Conservation (phyloP, 2,329 filamentous ascomycete genomes). For the Aspergillus puulaauensis region DNA sequence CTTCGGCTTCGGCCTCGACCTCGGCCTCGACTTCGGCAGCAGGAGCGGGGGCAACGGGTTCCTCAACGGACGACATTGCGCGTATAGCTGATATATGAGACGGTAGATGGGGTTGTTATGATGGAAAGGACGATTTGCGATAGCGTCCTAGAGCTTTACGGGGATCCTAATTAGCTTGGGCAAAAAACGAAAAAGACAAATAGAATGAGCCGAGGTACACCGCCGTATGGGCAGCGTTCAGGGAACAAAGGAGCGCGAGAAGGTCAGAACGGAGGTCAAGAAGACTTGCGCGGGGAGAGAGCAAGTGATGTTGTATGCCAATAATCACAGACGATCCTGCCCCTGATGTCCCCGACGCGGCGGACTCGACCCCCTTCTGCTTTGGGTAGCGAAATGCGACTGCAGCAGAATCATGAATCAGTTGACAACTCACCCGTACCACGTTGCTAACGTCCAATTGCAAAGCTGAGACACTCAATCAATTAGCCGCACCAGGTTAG, state of each 20-base stretch:
- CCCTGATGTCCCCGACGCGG: background rate
- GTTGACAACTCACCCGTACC: slow-evolving; percentile 12
- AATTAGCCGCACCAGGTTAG: background rate
- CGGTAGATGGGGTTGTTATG: background rate
- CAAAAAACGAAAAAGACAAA: background rate
- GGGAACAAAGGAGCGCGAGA: background rate
- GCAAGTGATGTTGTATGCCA: background rate
- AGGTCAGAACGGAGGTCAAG: background rate
- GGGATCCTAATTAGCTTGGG: slow-evolving; percentile 1
- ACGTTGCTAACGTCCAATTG: slow-evolving; percentile 11
- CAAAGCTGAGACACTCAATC: background rate
- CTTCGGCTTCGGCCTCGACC: slow-evolving; percentile 29
- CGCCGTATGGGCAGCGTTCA: background rate
- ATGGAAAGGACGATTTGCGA: background rate
- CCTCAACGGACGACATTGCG: slow-evolving; percentile 36
- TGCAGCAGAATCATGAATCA: background rate
- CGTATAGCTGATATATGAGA: slow-evolving; percentile 3
- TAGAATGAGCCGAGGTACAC: background rate
- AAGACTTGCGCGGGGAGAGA: background rate
- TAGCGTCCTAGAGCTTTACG: background rate
- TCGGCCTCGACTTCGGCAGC: slow-evolving; percentile 30
- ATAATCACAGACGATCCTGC: background rate
- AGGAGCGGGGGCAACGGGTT: slow-evolving; percentile 25
- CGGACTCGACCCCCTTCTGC: slow-evolving; percentile 5
- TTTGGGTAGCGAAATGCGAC: slow-evolving; percentile 1